phyloP scores from a whole-genome alignment of 805 yeast species.

The Teunomyces lycoperdinae region DNA sequence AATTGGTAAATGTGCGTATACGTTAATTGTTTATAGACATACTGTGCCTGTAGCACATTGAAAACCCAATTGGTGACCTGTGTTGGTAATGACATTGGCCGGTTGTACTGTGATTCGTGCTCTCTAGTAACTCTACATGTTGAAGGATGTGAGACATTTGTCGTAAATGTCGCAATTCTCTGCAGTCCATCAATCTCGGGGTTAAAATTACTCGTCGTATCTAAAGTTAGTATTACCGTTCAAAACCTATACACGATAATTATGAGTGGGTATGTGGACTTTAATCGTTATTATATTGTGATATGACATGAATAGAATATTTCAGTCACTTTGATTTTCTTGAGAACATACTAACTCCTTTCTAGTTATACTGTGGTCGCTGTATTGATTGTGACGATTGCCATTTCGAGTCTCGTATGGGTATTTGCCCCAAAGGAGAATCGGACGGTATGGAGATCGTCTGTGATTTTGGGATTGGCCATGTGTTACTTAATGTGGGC shows the following conservation, averaged over 20 bases:
- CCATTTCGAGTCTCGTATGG: conserved; percentile 72
- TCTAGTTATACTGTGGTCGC: conserved; percentile 67
- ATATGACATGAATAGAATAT: too few relatives aligned
- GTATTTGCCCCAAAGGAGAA: conserved; percentile 79
- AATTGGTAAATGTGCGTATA: conserved; percentile 62
- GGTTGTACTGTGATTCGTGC: neutral
- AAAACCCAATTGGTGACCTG: conserved; percentile 40
- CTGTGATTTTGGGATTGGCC: conserved; percentile 60
- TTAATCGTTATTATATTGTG: too few relatives aligned
- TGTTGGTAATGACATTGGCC: conserved; percentile 8
- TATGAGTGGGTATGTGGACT: conserved; percentile 47
- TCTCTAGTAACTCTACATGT: neutral
- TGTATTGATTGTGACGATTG: conserved; percentile 57
- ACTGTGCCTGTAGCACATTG: conserved; percentile 49
- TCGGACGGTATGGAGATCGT: conserved; percentile 43
- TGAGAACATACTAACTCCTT: conserved; percentile 9
- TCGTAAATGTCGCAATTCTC: neutral
- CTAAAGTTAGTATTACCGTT: neutral
- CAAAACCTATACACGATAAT: conserved; percentile 3
- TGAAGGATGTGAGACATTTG: neutral
- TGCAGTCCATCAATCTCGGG: neutral
- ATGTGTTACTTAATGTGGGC: conserved; percentile 93
- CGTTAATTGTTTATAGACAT: conserved; percentile 51
- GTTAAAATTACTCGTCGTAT: neutral
- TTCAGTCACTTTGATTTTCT: too few relatives aligned